A percentile compares a stretch with the other conserved stretches of the same genome.
phyloP scores from a whole-genome alignment of 1,139 yeast species.

The Hanseniaspora gamundiae region DNA sequence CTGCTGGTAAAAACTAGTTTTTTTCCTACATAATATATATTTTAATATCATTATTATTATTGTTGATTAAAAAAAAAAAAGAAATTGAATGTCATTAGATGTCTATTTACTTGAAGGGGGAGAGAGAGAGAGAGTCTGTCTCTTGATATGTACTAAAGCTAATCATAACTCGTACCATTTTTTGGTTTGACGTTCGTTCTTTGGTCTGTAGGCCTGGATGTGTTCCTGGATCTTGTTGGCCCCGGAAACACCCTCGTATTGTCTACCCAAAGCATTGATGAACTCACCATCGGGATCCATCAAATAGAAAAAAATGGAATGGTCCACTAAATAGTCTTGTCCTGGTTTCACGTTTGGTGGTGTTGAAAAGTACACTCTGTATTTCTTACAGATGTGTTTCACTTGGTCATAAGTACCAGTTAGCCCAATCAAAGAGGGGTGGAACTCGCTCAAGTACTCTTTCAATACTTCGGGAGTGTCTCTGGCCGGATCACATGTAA shows the following conservation, averaged over 20 bases:
- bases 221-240: slow-evolving; percentile 69
- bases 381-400: slow-evolving; percentile 72
- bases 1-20: slow-evolving; percentile 73
- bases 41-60: neutral
- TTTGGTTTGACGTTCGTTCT: slow-evolving; percentile 46
- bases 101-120: no score
- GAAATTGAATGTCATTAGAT: no score
- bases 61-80: neutral
- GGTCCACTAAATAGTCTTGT: slow-evolving; percentile 92
- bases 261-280: slow-evolving; percentile 88
- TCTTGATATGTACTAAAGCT: no score
- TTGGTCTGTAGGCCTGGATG: slow-evolving; percentile 65
- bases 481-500: slow-evolving; percentile 94
- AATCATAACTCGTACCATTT: slow-evolving; percentile 24
- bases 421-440: slow-evolving; percentile 74
- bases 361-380: slow-evolving; percentile 88
- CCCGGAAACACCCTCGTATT: slow-evolving; percentile 69
- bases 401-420: slow-evolving; percentile 85
- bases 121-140: no score
- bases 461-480: slow-evolving; percentile 77
- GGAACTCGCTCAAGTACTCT: slow-evolving; percentile 75
- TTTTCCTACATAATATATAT: neutral
- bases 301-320: slow-evolving; percentile 86
- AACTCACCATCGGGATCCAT: slow-evolving; percentile 97
- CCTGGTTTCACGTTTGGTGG: slow-evolving; percentile 91